Evolutionary conservation across 805 yeast genomes (phyloP).

Genomic region (Candida caryicola): DNA sequence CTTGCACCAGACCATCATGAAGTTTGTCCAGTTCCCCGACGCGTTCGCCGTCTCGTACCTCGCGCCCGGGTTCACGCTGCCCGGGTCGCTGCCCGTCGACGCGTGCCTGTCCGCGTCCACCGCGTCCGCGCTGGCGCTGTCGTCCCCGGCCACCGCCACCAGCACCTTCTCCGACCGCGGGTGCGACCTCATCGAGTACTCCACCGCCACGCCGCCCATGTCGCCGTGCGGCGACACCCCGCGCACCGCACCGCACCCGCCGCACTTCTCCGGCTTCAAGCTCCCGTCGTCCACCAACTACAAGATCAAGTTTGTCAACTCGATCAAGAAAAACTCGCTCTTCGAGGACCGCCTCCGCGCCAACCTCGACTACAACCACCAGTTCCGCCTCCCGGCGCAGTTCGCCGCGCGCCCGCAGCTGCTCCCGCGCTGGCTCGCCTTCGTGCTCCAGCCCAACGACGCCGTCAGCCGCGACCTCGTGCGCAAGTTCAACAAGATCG

Average conservation of each 20-base stretch:
- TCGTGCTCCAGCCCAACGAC: conserved; percentile 19
- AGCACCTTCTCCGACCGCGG: conserved; percentile 8
- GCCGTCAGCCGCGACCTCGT: conserved; percentile 24
- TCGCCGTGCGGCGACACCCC: conserved; percentile 1
- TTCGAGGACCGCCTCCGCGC: conserved; percentile 3
- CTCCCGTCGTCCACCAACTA: conserved; percentile 41
- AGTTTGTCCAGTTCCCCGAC: conserved; percentile 22
- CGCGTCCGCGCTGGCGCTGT: conserved; percentile 3
- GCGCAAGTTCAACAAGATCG: conserved; percentile 36
- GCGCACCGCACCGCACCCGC: background rate
- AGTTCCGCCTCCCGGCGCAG: conserved; percentile 8
- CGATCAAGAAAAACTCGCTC: conserved; percentile 32
- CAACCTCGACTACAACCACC: conserved; percentile 6
- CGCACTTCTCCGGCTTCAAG: conserved; percentile 37
- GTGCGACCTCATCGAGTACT: conserved; percentile 8
- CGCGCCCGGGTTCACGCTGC: conserved; percentile 26
- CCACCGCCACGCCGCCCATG: conserved; percentile 6
- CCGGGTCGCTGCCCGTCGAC: background rate
- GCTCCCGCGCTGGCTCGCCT: conserved; percentile 26
- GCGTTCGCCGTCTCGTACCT: conserved; percentile 21
- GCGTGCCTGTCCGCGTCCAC: conserved; percentile 1
- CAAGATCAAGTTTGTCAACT: conserved; percentile 32
- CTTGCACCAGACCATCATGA: conserved; percentile 33
- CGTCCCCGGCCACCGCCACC: conserved; percentile 4
- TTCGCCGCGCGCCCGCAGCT: conserved; percentile 1